These are phyloP conservation scores for Cryptococcus sp. DNA, from an alignment of 1,284 basidiomycete genomes.

Conservation along the genomic window DNA sequence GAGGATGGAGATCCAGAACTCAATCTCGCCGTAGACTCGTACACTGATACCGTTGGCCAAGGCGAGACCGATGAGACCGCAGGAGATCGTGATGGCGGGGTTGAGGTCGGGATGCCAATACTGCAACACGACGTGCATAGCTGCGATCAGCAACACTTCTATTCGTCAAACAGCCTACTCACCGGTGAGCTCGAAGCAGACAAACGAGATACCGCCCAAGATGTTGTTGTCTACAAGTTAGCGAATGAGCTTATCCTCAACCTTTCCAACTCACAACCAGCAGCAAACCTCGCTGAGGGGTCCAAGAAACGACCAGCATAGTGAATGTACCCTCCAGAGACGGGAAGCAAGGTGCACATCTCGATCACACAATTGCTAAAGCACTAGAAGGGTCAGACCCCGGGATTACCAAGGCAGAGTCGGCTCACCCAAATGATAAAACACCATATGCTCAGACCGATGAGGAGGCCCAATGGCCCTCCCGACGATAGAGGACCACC, in stretches of 20 bases:
- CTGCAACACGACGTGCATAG: conserved; percentile 8
- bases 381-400: background rate
- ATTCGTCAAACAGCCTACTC: background rate
- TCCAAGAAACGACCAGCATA: conserved; percentile 2
- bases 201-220: background rate
- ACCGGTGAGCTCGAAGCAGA: conserved; percentile 1
- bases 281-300: background rate
- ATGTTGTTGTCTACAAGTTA: conserved; percentile 1
- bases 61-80: conserved; percentile 40
- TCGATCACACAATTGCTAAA: conserved; percentile 1
- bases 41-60: conserved; percentile 46
- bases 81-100: conserved; percentile 47
- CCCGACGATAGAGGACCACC: background rate
- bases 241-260: too few species aligned
- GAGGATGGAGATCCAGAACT: conserved; percentile 36
- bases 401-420: background rate
- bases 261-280: background rate
- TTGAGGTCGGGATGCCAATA: conserved; percentile 26
- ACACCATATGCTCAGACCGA: background rate
- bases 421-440: background rate
- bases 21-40: conserved; percentile 32
- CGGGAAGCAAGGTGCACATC: background rate
- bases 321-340: background rate
- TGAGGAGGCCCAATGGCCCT: background rate
- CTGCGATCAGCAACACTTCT: background rate